These are phyloP conservation scores for Wakefieldia striispora DNA, from an alignment of 768 basidiomycete genomes.

Conservation along the genomic window DNA sequence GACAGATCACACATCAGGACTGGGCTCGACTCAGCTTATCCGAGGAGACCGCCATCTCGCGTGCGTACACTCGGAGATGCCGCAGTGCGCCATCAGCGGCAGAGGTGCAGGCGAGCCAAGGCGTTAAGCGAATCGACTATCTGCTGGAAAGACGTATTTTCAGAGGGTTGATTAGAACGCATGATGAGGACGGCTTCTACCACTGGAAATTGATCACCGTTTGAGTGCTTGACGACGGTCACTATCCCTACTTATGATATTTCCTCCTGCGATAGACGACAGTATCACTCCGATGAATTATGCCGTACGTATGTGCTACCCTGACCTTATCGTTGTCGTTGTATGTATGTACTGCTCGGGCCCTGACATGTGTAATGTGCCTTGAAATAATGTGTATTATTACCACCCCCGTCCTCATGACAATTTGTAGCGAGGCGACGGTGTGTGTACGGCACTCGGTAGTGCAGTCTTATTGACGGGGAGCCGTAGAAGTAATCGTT, in stretches of 20 bases:
- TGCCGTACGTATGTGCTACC: constrained; percentile 1
- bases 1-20: constrained; percentile 36
- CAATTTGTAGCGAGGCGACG: no score
- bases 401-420: not conserved
- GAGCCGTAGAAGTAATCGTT: no score
- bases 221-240: not conserved
- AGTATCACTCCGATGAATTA: not conserved
- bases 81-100: constrained; percentile 29
- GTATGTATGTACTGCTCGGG: not conserved
- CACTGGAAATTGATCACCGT: constrained; percentile 31
- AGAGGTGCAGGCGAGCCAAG: constrained; percentile 34
- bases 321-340: not conserved
- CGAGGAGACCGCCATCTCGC: constrained; percentile 32
- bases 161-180: constrained; percentile 34
- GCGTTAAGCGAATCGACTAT: constrained; percentile 42
- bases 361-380: not conserved
- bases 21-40: constrained; percentile 30
- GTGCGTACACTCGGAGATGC: constrained; percentile 37
- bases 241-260: not conserved
- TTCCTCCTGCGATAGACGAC: not conserved
- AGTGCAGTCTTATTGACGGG: no score
- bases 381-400: not conserved
- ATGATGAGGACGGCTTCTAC: constrained; percentile 29
- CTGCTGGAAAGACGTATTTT: constrained; percentile 35
- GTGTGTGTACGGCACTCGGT: no score